Conservation (phyloP, 805 yeast genomes). For the Lipomyces yamanashiensis region DNA sequence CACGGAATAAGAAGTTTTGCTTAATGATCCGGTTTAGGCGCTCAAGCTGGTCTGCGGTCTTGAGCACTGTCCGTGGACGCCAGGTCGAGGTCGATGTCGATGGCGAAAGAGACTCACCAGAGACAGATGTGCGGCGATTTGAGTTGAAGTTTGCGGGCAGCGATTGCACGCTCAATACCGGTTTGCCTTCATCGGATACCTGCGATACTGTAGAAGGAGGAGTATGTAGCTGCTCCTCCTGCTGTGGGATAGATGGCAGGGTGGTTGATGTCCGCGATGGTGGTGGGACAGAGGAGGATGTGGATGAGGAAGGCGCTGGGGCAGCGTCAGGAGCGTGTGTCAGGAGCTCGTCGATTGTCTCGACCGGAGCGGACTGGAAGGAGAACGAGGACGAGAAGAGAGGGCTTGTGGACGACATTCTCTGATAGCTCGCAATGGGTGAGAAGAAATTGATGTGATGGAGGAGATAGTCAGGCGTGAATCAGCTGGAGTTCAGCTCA, state of each 20-base stretch:
- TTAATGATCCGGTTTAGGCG: slow-evolving; percentile 74
- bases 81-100: slow-evolving; percentile 46
- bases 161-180: background rate
- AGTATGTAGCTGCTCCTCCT: background rate
- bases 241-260: slow-evolving; percentile 11
- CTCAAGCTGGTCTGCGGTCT: slow-evolving; percentile 57
- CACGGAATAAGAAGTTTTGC: slow-evolving; percentile 82
- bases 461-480: too few species aligned
- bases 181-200: background rate
- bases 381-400: slow-evolving; percentile 27
- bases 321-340: slow-evolving; percentile 18
- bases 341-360: slow-evolving; percentile 7
- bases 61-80: slow-evolving; percentile 37
- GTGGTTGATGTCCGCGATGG: slow-evolving; percentile 2
- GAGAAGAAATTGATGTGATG: too few species aligned
- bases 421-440: too few species aligned
- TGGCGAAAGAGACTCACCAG: slow-evolving; percentile 36
- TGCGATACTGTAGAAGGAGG: background rate
- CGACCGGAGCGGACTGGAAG: slow-evolving; percentile 12
- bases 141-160: slow-evolving; percentile 34
- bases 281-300: slow-evolving; percentile 2
- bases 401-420: background rate
- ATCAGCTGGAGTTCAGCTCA: too few species aligned
- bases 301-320: background rate
- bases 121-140: slow-evolving; percentile 36